These are phyloP conservation scores for Lasiosphaeria hispida DNA, from an alignment of 495 filamentous ascomycete genomes.

Conservation along the genomic window DNA sequence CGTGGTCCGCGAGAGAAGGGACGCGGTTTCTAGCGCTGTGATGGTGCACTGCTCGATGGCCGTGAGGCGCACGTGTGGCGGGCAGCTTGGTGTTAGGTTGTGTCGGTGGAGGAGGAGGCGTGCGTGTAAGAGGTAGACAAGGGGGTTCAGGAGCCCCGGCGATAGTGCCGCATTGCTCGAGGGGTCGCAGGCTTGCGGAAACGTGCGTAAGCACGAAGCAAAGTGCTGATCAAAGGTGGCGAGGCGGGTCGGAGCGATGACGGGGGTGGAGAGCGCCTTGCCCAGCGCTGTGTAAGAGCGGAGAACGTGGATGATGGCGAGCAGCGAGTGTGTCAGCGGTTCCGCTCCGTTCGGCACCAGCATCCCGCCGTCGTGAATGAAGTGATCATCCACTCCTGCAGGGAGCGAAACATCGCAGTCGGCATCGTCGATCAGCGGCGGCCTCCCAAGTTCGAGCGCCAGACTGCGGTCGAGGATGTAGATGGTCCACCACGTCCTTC, in stretches of 20 bases:
- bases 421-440: constrained; percentile 80
- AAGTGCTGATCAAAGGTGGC: constrained; percentile 83
- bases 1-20: constrained; percentile 64
- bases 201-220: constrained; percentile 65
- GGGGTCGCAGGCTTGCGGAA: constrained; percentile 70
- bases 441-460: constrained; percentile 78
- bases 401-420: constrained; percentile 86
- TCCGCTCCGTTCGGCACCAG: constrained; percentile 48
- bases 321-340: constrained; percentile 59
- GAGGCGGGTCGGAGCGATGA: constrained; percentile 67
- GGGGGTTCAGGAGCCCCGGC: constrained; percentile 66
- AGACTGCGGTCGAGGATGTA: constrained; percentile 86
- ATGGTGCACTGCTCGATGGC: constrained; percentile 76
- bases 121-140: constrained; percentile 77
- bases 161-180: constrained; percentile 63
- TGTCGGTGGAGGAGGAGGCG: constrained; percentile 86
- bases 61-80: constrained; percentile 56
- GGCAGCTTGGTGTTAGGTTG: constrained; percentile 76
- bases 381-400: constrained; percentile 77
- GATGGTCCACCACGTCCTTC: constrained; percentile 91
- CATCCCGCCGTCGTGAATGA: constrained; percentile 63
- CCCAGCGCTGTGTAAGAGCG: constrained; percentile 76
- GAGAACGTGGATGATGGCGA: constrained; percentile 78
- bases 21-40: constrained; percentile 73
- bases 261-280: constrained; percentile 65